A percentile compares a stretch with the other conserved stretches of the same genome.
Conservation (phyloP, 495 filamentous ascomycete species). For the Penicillium salamii region DNA sequence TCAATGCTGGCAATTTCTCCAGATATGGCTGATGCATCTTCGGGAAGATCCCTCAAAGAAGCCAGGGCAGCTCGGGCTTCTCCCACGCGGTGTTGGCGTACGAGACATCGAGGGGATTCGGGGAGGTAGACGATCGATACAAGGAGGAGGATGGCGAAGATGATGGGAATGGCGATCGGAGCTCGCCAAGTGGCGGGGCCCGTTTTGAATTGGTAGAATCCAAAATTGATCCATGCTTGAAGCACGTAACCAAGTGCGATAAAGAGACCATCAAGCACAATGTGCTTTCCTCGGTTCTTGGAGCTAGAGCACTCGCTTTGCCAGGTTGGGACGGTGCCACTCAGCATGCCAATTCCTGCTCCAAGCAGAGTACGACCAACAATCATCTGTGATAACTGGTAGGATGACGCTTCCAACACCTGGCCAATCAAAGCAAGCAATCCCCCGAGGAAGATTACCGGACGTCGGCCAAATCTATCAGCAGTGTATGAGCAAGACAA, state of each 20-base stretch:
- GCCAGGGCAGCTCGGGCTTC: constrained; percentile 12
- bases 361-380: constrained; percentile 52
- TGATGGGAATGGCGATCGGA: constrained; percentile 24
- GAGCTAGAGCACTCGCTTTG: constrained; percentile 40
- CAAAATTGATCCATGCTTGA: constrained; percentile 39
- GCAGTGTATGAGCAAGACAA: constrained; percentile 26
- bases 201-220: constrained; percentile 34
- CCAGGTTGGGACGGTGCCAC: constrained; percentile 45
- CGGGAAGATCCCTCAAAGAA: constrained; percentile 17
- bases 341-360: constrained; percentile 41
- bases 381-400: constrained; percentile 54
- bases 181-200: constrained; percentile 41
- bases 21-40: constrained; percentile 15
- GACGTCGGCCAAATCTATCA: constrained; percentile 48
- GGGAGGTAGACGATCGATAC: no score
- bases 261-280: constrained; percentile 39
- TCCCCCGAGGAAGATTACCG: constrained; percentile 48
- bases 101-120: no score
- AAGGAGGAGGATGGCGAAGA: no score
- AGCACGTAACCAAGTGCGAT: constrained; percentile 50
- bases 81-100: no score
- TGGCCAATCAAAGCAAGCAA: constrained; percentile 54
- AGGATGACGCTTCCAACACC: constrained; percentile 54
- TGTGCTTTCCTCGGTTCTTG: constrained; percentile 30
- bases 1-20: constrained; percentile 29